Evolutionary conservation across 129 eudicot species (phyloP), one percentile per base, ranked within the genome.

Genomic region (Rutidosis leptorrhynchoides): DNA sequence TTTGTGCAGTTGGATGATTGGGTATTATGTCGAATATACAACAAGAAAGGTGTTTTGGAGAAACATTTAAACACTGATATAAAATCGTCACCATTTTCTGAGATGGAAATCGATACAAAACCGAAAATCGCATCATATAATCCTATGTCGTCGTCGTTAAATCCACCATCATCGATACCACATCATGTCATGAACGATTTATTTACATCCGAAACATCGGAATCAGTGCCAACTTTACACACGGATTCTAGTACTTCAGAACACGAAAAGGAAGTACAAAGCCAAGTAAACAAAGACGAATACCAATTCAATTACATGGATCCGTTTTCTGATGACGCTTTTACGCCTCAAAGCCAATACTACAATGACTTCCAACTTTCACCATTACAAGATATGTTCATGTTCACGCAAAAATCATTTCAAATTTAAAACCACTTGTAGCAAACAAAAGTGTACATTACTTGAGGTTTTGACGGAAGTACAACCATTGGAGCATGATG

Each of bases 1-100:
- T 35, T 6, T 58, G 7, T 79, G 67, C 83, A 85, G 92, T 62
- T 85, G 68, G 92, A 85, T 42, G 87, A 85, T 4, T 85, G 92
- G 92, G 92, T 85, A 1, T 48, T 85, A 16, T 85, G 92, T 71
- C 87, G 92, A 46, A 82, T 85, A 24, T 85, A 85, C 81, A 85
- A 85, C 83, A 85, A 85, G 61, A 85, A 85, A 45, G 92, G 92
- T 1, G 78, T 74, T 3, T 32, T 85, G 35, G 87, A 85, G 32
- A 85, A 79, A 56, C 81, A 85, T 29, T 61, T 67, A 24, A 69
- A 53, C 12, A 32, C 74, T 1, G 83, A 82, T 27, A 30, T 62
- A 49, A 75, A 75, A 75, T 68, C 75, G 16, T 19, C 74, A 2
- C 72, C 67, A 3, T 76, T 73, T 60, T 54, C 84, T 1, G 87